Conservation (phyloP, 2,329 filamentous ascomycete genomes). For the Hypoxylon sp. region DNA sequence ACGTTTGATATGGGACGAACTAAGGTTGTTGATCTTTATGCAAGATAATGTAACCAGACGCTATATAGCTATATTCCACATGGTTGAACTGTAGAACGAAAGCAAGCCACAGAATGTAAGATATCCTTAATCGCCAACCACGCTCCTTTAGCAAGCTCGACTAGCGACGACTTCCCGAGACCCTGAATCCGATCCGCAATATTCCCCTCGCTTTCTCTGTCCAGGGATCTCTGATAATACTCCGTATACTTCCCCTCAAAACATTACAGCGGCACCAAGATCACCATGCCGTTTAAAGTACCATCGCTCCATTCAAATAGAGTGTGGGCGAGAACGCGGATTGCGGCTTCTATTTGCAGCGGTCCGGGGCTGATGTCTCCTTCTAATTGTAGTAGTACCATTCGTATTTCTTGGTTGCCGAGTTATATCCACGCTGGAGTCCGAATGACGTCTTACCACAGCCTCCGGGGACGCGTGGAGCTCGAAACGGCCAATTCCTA, state of each 20-base stretch:
- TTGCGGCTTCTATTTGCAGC: too few species aligned
- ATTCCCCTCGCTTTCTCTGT: neutral
- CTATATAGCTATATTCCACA: slow-evolving; percentile 3
- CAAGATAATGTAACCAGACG: neutral
- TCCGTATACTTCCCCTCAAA: neutral
- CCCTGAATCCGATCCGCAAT: neutral
- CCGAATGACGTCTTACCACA: neutral
- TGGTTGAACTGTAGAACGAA: neutral
- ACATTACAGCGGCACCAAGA: neutral
- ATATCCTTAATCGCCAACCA: neutral
- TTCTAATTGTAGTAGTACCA: neutral
- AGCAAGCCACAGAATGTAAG: neutral
- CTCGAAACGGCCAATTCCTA: neutral
- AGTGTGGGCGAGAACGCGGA: neutral
- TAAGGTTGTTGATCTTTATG: neutral
- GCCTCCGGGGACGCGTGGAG: too few species aligned
- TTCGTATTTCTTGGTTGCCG: neutral
- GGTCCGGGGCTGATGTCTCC: neutral
- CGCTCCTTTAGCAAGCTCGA: neutral
- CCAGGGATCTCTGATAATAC: neutral
- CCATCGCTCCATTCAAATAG: neutral
- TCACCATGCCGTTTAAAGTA: neutral
- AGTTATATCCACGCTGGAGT: neutral
- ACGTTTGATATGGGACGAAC: neutral
- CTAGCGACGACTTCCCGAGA: neutral